These are phyloP conservation scores for Entomortierella parvispora DNA, from an alignment of 192 early-diverging fungal genomes.

Conservation along the genomic window DNA sequence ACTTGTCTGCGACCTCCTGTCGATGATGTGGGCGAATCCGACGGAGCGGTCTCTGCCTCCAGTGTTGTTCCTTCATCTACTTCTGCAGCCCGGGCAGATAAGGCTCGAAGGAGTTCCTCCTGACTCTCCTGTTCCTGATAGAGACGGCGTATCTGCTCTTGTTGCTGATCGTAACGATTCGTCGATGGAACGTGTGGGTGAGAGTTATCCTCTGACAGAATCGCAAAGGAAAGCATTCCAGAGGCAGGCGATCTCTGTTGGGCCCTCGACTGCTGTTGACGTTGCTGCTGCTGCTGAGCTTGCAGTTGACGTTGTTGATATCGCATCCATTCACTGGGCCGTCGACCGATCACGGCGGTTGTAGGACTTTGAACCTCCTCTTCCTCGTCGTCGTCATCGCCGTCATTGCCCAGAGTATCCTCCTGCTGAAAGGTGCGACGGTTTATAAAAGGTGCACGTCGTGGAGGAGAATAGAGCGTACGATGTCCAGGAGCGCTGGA, in stretches of 20 bases:
- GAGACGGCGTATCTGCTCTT: slow-evolving; percentile 39
- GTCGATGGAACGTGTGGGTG: slow-evolving; percentile 1
- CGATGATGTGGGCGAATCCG: no score
- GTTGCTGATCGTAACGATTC: slow-evolving; percentile 19
- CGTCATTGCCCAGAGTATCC: neutral
- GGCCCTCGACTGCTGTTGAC: slow-evolving; percentile 6
- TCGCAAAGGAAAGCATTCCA: neutral
- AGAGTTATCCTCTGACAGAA: neutral
- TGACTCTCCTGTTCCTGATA: slow-evolving; percentile 41
- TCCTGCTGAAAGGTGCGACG: neutral
- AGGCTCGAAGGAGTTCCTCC: slow-evolving; percentile 23
- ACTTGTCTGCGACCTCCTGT: no score
- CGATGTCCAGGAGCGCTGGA: neutral
- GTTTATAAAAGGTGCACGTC: neutral
- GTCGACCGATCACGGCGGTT: slow-evolving; percentile 43
- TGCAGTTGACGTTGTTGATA: slow-evolving; percentile 45
- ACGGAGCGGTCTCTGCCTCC: no score
- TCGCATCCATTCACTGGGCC: slow-evolving; percentile 49
- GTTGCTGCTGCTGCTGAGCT: slow-evolving; percentile 28
- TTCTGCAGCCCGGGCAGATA: slow-evolving; percentile 37
- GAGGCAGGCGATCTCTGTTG: neutral
- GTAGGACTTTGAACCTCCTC: slow-evolving; percentile 37
- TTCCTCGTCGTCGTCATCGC: slow-evolving; percentile 24
- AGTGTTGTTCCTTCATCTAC: slow-evolving; percentile 19
- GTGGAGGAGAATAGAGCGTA: neutral